Evolutionary conservation across 352 stramenopile genomes (phyloP).

Genomic region (Globisporangium abappressorium): DNA sequence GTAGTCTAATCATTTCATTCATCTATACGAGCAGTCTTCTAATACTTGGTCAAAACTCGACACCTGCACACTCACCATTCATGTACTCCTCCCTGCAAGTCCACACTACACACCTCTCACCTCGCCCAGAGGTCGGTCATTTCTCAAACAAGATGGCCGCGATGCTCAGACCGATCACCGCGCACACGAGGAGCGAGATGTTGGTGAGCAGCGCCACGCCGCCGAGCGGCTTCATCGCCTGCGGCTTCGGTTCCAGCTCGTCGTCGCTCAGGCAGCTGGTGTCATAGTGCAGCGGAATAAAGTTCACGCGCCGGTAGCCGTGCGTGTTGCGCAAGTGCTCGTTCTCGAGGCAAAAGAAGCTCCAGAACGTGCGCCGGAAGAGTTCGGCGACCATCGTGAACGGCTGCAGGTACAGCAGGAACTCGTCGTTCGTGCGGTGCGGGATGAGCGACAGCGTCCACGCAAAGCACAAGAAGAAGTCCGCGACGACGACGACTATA

Average conservation of each 20-base stretch:
- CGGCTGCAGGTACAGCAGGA: slow-evolving; percentile 78
- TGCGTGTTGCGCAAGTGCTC: slow-evolving; percentile 86
- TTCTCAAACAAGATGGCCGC: slow-evolving; percentile 49
- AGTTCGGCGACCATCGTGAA: slow-evolving; percentile 86
- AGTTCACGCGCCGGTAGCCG: slow-evolving; percentile 77
- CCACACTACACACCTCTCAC: neutral
- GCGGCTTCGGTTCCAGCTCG: slow-evolving; percentile 20
- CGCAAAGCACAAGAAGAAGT: slow-evolving; percentile 79
- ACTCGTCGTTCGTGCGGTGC: slow-evolving; percentile 45
- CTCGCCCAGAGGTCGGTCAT: neutral
- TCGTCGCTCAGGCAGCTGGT: slow-evolving; percentile 50
- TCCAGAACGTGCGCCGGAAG: slow-evolving; percentile 85
- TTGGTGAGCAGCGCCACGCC: slow-evolving; percentile 47
- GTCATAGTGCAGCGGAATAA: slow-evolving; percentile 84
- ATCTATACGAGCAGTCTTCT: too few relatives aligned
- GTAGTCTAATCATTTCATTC: too few relatives aligned
- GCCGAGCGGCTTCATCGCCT: slow-evolving; percentile 34
- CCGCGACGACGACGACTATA: slow-evolving; percentile 59
- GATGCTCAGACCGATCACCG: slow-evolving; percentile 47
- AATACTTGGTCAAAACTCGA: too few relatives aligned
- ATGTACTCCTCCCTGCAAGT: neutral
- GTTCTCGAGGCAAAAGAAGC: slow-evolving; percentile 85
- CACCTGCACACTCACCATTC: neutral
- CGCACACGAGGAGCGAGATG: slow-evolving; percentile 45
- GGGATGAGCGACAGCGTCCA: slow-evolving; percentile 83